Percentiles rank a stretch among this genome's conserved stretches.
phyloP scores from a whole-genome alignment of 768 basidiomycete species.

The Sporobolomyces roseus region DNA sequence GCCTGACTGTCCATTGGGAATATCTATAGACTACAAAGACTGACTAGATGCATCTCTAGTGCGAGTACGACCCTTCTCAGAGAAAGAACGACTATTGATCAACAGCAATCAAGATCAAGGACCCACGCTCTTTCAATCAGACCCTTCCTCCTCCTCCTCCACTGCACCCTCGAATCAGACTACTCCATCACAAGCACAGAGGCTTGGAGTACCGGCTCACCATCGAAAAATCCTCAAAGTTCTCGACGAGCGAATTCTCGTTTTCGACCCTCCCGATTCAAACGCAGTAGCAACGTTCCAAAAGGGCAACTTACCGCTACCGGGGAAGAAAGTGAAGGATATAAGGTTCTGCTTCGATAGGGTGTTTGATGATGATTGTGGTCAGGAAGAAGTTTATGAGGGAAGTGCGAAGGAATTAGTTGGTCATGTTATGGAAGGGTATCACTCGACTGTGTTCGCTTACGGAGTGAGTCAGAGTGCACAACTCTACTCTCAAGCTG shows the following conservation, averaged over 20 bases:
- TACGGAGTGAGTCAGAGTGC: conserved; percentile 77
- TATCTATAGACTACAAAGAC: too few relatives aligned
- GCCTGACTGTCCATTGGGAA: neutral
- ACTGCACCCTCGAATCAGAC: too few relatives aligned
- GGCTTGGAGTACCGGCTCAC: conserved; percentile 1
- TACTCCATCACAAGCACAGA: conserved; percentile 15
- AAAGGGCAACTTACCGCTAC: conserved; percentile 57
- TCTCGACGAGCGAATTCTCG: conserved; percentile 88
- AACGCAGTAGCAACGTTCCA: conserved; percentile 76
- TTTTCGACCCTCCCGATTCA: conserved; percentile 92
- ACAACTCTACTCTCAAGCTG: too few relatives aligned
- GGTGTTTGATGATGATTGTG: conserved; percentile 75
- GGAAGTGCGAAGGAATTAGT: conserved; percentile 80
- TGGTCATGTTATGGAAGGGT: conserved; percentile 81
- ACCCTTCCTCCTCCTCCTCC: conserved; percentile 3
- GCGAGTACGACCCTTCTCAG: conserved; percentile 41
- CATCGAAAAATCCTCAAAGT: conserved; percentile 64
- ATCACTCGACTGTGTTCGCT: conserved; percentile 95
- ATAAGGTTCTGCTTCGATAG: conserved; percentile 94
- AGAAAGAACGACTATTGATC: conserved; percentile 30
- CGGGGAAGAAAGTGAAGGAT: conserved; percentile 89
- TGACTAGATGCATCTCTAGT: conserved; percentile 18
- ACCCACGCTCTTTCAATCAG: conserved; percentile 30
- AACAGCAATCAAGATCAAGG: conserved; percentile 22
- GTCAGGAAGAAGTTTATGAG: conserved; percentile 82